phyloP scores from a whole-genome alignment of 306 rosid genomes.

The Cicer arietinum region DNA sequence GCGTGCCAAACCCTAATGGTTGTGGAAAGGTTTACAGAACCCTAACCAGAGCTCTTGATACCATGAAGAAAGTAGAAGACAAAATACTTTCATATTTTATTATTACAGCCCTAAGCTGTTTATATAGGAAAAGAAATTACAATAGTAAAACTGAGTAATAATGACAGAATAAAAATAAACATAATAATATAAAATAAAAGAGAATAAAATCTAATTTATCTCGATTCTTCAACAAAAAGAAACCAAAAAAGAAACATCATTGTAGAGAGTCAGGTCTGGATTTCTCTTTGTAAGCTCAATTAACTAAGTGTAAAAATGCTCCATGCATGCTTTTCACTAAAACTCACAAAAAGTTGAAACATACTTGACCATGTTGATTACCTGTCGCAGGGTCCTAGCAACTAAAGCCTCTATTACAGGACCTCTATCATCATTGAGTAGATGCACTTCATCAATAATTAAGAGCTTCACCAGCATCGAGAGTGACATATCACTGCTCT shows the following conservation, averaged over 20 bases:
- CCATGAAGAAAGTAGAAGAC: no score
- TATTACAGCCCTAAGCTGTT: no score
- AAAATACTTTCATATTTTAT: no score
- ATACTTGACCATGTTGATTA: constrained; percentile 43
- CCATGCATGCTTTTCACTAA: constrained; percentile 27
- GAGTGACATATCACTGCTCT: constrained; percentile 98
- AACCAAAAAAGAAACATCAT: neutral
- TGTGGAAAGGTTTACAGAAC: no score
- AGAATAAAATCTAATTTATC: no score
- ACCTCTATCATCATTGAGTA: constrained; percentile 95
- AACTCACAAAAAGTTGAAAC: constrained; percentile 31
- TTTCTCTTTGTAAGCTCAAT: constrained; percentile 18
- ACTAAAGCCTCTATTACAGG: constrained; percentile 98
- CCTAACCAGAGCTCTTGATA: no score
- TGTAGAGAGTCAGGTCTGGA: constrained; percentile 4
- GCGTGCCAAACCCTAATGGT: no score
- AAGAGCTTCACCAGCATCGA: constrained; percentile 95
- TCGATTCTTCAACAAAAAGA: neutral
- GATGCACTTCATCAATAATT: constrained; percentile 97
- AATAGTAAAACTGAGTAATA: no score
- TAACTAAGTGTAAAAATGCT: constrained; percentile 26
- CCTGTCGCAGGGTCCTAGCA: constrained; percentile 97
- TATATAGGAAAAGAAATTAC: no score
- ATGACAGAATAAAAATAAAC: no score
- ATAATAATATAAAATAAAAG: no score